These are phyloP conservation scores for Botryotinia convoluta DNA, from an alignment of 2,329 filamentous ascomycete species.

Conservation along the genomic window DNA sequence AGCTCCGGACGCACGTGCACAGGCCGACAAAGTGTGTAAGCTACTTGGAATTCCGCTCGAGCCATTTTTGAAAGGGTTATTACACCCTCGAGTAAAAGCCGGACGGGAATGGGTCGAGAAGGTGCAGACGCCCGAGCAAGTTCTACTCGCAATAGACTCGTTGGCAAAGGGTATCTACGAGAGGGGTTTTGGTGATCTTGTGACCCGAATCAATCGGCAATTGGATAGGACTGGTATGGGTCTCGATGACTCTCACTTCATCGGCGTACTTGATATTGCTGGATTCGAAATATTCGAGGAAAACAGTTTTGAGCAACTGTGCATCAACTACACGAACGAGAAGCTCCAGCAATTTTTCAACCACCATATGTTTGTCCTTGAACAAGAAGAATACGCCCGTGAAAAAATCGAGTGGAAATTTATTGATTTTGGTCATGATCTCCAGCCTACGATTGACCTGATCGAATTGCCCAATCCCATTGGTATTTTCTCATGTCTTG, in stretches of 20 bases:
- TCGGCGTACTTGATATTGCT: slow-evolving; percentile 97
- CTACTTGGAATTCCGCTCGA: slow-evolving; percentile 83
- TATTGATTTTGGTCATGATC: slow-evolving; percentile 95
- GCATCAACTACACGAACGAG: slow-evolving; percentile 99
- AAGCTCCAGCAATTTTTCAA: slow-evolving; percentile 99
- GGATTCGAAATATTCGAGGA: slow-evolving; percentile 98
- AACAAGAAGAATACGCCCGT: slow-evolving; percentile 95
- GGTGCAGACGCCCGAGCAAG: slow-evolving; percentile 95
- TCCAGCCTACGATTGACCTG: slow-evolving; percentile 95
- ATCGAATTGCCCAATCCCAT: slow-evolving; percentile 97
- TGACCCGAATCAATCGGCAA: slow-evolving; percentile 86
- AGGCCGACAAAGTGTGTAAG: slow-evolving; percentile 75
- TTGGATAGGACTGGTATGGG: slow-evolving; percentile 82
- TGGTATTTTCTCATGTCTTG: slow-evolving; percentile 96
- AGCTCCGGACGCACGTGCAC: slow-evolving; percentile 68
- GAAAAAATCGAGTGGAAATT: slow-evolving; percentile 99
- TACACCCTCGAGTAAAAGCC: slow-evolving; percentile 93
- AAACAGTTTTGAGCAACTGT: slow-evolving; percentile 98
- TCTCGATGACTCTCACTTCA: slow-evolving; percentile 88
- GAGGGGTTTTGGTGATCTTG: slow-evolving; percentile 88
- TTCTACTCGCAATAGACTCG: slow-evolving; percentile 83
- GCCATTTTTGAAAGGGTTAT: slow-evolving; percentile 79
- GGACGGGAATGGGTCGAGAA: slow-evolving; percentile 98
- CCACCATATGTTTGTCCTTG: slow-evolving; percentile 98
- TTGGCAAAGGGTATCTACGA: slow-evolving; percentile 97